These are phyloP conservation scores for Silene noctiflora DNA, from an alignment of 179 eudicot species.

Conservation along the genomic window DNA sequence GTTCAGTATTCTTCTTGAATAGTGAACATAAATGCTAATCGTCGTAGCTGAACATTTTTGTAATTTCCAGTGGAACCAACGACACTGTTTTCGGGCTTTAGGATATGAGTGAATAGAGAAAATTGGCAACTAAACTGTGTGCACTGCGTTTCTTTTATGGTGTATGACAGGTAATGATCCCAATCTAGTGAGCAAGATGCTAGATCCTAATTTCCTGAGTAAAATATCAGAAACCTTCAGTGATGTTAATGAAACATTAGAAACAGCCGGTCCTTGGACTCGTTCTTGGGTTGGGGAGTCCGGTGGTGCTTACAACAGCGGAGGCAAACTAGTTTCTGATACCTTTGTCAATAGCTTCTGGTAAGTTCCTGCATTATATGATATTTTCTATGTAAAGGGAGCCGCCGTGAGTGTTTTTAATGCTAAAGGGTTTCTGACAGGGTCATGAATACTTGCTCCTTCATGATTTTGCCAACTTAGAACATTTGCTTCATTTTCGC, in stretches of 20 bases:
- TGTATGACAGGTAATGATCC: constrained; percentile 68
- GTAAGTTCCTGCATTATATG: constrained; percentile 34
- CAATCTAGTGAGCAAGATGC: constrained; percentile 56
- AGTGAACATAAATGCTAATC: too few species aligned
- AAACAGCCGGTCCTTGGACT: constrained; percentile 74
- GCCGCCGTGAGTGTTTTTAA: too few species aligned
- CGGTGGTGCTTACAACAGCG: constrained; percentile 94
- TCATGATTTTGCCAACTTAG: too few species aligned
- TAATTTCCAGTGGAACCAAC: too few species aligned
- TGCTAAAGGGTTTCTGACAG: too few species aligned
- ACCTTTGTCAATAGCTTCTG: constrained; percentile 83
- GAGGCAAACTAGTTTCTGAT: constrained; percentile 67
- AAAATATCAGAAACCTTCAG: constrained; percentile 41
- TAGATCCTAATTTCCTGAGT: constrained; percentile 57
- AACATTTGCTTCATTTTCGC: not conserved
- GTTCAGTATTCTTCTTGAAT: not conserved
- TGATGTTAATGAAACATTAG: constrained; percentile 44
- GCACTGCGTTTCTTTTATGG: not conserved
- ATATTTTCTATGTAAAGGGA: too few species aligned
- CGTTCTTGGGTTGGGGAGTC: constrained; percentile 97
- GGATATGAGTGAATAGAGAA: not conserved
- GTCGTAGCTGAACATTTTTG: too few species aligned
- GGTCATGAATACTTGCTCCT: too few species aligned
- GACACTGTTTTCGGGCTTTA: not conserved
- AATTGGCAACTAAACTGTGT: not conserved